phyloP scores from a whole-genome alignment of 2,329 filamentous ascomycete species.

The Coniochaeta pulveracea region DNA sequence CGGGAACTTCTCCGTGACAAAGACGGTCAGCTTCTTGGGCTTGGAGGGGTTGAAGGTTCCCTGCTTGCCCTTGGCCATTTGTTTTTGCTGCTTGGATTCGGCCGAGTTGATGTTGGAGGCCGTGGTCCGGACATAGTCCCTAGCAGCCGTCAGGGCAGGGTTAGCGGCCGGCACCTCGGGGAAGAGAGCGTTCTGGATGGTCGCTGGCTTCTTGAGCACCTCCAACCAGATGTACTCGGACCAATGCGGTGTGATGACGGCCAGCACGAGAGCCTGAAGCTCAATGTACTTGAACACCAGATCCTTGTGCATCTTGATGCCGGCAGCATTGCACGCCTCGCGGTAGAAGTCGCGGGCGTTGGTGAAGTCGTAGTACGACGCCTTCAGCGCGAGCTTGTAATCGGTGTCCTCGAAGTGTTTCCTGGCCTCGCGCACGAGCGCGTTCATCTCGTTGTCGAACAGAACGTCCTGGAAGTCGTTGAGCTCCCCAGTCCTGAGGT shows the following conservation, averaged over 20 bases:
- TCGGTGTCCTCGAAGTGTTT: conserved; percentile 69
- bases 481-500: conserved; percentile 64
- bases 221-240: conserved; percentile 91
- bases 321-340: conserved; percentile 64
- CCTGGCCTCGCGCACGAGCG: conserved; percentile 65
- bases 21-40: conserved; percentile 85
- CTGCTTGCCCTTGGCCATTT: conserved; percentile 85
- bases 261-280: conserved; percentile 55
- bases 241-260: conserved; percentile 86
- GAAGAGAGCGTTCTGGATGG: conserved; percentile 71
- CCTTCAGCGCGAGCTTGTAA: conserved; percentile 80
- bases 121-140: conserved; percentile 55
- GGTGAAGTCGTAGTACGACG: conserved; percentile 83
- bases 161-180: conserved; percentile 57
- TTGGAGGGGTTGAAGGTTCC: conserved; percentile 79
- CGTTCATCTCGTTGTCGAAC: conserved; percentile 89
- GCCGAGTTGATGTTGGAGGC: conserved; percentile 76
- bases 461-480: conserved; percentile 76
- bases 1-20: conserved; percentile 68
- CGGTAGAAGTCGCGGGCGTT: conserved; percentile 83
- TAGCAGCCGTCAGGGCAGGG: conserved; percentile 60
- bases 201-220: conserved; percentile 64
- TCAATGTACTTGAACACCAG: conserved; percentile 73
- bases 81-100: conserved; percentile 74
- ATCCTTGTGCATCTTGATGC: conserved; percentile 78